These are phyloP conservation scores for Eleusine coracana DNA, from an alignment of 176 grass and related monocot genomes.

Conservation along the genomic window DNA sequence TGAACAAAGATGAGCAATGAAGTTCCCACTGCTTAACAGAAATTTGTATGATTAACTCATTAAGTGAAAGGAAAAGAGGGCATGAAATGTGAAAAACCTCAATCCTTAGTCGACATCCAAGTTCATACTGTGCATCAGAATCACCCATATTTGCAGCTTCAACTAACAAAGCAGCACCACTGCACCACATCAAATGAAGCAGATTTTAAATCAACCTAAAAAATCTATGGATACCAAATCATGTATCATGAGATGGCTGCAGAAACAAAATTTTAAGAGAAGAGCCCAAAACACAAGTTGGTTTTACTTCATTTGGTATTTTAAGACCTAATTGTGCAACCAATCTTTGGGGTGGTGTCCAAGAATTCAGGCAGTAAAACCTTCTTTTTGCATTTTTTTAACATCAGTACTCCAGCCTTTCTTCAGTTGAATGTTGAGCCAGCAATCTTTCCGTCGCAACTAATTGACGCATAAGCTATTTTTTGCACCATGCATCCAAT, in stretches of 20 bases:
- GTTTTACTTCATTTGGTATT: conserved; percentile 12
- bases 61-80: background rate
- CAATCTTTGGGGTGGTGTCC: background rate
- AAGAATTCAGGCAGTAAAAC: conserved; percentile 12
- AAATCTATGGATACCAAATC: conserved; percentile 17
- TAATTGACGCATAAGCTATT: conserved; percentile 3
- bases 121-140: conserved; percentile 92
- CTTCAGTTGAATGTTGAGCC: background rate
- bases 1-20: conserved; percentile 9
- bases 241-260: conserved; percentile 3
- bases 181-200: conserved; percentile 36
- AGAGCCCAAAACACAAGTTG: background rate
- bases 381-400: too few species aligned
- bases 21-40: background rate
- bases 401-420: background rate
- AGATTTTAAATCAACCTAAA: conserved; percentile 28
- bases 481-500: background rate
- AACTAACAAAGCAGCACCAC: conserved; percentile 89
- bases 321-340: background rate
- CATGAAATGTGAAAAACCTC: conserved; percentile 54
- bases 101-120: conserved; percentile 81
- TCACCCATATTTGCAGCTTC: conserved; percentile 98
- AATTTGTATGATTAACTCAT: conserved; percentile 20
- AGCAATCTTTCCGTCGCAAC: background rate
- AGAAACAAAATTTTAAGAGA: background rate